Conservation (phyloP, 2,329 filamentous ascomycete species). For the Verticillium albo-atrum region DNA sequence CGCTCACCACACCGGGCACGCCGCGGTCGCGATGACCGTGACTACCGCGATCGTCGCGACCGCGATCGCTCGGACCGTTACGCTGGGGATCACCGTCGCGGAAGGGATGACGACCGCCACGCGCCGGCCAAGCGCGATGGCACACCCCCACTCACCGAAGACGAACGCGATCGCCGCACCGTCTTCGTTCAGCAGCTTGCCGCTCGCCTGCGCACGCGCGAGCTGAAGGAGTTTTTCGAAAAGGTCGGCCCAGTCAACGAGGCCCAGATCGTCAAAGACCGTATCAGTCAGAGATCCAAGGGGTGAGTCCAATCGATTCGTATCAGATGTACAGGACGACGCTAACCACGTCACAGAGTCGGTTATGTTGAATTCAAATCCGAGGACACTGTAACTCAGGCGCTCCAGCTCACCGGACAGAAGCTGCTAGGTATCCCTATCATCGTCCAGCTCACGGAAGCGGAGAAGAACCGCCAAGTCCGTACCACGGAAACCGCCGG, state of each 20-base stretch:
- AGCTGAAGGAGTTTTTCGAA: conserved; percentile 93
- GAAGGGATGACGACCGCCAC: conserved; percentile 43
- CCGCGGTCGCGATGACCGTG: conserved; percentile 49
- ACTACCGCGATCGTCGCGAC: conserved; percentile 51
- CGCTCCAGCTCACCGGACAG: conserved; percentile 97
- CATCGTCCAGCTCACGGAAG: conserved; percentile 96
- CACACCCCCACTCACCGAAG: conserved; percentile 78
- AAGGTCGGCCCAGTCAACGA: conserved; percentile 93
- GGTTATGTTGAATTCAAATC: conserved; percentile 99
- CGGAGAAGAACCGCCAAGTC: conserved; percentile 97
- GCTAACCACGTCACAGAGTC: conserved; percentile 55
- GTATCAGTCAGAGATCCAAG: conserved; percentile 94
- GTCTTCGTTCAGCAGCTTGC: conserved; percentile 98
- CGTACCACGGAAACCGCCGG: conserved; percentile 69
- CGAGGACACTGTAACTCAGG: conserved; percentile 88
- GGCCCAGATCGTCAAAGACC: conserved; percentile 97
- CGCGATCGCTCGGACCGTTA: conserved; percentile 32
- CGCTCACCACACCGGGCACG: conserved; percentile 64
- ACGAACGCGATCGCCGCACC: conserved; percentile 93
- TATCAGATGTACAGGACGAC: background rate
- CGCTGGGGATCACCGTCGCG: conserved; percentile 43
- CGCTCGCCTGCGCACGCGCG: conserved; percentile 84
- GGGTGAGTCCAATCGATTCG: conserved; percentile 62
- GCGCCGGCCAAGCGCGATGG: conserved; percentile 38
- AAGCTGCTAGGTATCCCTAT: conserved; percentile 98